These are phyloP conservation scores for Microsporum audouinii DNA, from an alignment of 2,329 filamentous ascomycete genomes.

Conservation along the genomic window DNA sequence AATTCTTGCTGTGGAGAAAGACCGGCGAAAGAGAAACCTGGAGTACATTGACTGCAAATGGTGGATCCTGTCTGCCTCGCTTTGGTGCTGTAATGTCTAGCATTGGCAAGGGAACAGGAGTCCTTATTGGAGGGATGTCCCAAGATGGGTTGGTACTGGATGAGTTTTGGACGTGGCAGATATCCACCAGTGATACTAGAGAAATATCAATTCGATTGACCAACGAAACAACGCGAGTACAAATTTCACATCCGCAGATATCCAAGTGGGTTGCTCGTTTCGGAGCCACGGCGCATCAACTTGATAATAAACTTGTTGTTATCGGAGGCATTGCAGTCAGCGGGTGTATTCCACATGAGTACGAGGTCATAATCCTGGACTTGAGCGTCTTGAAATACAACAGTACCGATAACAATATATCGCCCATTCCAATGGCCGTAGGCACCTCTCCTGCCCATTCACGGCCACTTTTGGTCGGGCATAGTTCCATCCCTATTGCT, in stretches of 20 bases:
- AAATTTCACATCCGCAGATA: conserved; percentile 17
- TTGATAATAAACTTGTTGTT: conserved; percentile 40
- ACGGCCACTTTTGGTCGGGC: conserved; percentile 61
- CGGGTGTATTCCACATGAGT: conserved; percentile 30
- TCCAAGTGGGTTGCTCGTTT: conserved; percentile 33
- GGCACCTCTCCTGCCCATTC: conserved; percentile 21
- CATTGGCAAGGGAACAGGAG: conserved; percentile 41
- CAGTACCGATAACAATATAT: background rate
- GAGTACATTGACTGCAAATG: conserved; percentile 29
- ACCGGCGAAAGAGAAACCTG: conserved; percentile 38
- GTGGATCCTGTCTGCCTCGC: conserved; percentile 36
- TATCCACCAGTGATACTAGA: conserved; percentile 34
- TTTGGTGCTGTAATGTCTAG: conserved; percentile 45
- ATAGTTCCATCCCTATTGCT: conserved; percentile 42
- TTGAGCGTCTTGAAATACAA: conserved; percentile 12
- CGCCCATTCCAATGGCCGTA: conserved; percentile 9
- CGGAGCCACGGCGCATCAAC: conserved; percentile 41
- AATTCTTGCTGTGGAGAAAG: conserved; percentile 43
- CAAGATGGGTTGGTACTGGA: conserved; percentile 51
- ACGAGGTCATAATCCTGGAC: conserved; percentile 43
- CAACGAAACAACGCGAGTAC: conserved; percentile 20
- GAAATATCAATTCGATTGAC: conserved; percentile 18
- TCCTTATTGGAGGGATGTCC: conserved; percentile 62
- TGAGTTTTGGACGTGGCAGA: conserved; percentile 54
- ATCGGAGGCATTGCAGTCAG: conserved; percentile 41